These are phyloP conservation scores for Serendipita indica DNA, from an alignment of 768 basidiomycete genomes.

Conservation along the genomic window DNA sequence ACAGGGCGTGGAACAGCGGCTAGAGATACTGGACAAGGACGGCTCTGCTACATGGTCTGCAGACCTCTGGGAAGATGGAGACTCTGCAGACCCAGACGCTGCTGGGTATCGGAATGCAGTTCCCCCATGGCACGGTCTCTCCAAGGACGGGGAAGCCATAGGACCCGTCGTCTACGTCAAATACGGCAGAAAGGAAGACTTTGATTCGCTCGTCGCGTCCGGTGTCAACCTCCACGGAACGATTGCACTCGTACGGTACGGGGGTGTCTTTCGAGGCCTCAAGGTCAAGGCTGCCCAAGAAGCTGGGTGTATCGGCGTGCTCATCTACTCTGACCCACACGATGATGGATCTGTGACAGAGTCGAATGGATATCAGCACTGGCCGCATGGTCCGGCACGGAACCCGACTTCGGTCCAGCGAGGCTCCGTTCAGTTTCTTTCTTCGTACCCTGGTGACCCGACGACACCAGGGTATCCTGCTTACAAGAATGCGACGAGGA, in stretches of 20 bases:
- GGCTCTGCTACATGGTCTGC: constrained; percentile 50
- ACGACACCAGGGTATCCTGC: constrained; percentile 80
- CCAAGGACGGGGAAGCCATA: constrained; percentile 56
- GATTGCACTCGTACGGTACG: constrained; percentile 68
- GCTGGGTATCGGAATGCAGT: constrained; percentile 49
- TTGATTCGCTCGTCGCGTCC: constrained; percentile 43
- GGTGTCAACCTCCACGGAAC: constrained; percentile 65
- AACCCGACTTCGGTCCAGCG: constrained; percentile 75
- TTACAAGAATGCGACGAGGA: constrained; percentile 63
- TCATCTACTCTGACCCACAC: constrained; percentile 76
- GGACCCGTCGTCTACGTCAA: constrained; percentile 65
- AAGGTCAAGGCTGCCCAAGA: constrained; percentile 81
- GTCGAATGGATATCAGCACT: constrained; percentile 58
- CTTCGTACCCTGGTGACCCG: constrained; percentile 57
- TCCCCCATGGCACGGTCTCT: constrained; percentile 78
- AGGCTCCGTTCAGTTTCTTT: constrained; percentile 64
- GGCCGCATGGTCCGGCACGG: constrained; percentile 34
- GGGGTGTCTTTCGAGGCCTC: constrained; percentile 64
- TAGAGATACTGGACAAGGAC: constrained; percentile 48
- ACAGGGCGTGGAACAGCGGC: constrained; percentile 49
- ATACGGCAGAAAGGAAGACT: constrained; percentile 65
- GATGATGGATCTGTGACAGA: constrained; percentile 71
- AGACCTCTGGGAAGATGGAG: constrained; percentile 57
- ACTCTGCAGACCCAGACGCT: constrained; percentile 59
- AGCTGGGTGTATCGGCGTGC: constrained; percentile 56